phyloP scores from a whole-genome alignment of 495 filamentous ascomycete genomes.

The Emericellopsis terricola region DNA sequence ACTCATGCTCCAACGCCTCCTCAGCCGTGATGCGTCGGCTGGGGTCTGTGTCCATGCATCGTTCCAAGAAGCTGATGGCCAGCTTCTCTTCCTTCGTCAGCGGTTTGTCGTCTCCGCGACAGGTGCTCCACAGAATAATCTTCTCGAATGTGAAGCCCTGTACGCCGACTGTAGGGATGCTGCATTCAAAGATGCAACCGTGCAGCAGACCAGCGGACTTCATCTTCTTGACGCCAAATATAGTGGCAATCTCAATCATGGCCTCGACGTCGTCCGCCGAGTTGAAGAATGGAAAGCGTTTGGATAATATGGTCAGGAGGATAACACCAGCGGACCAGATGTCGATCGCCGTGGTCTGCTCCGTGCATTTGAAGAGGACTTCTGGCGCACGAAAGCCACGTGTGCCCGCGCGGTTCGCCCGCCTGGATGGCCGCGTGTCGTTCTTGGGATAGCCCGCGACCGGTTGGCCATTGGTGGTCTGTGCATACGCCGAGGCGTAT shows the following conservation, averaged over 20 bases:
- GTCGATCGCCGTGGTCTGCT: constrained; percentile 90
- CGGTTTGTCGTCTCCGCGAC: constrained; percentile 26
- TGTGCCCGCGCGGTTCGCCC: constrained; percentile 92
- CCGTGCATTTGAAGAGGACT: constrained; percentile 92
- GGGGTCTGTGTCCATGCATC: constrained; percentile 60
- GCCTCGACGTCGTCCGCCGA: constrained; percentile 91
- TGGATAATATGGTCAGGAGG: constrained; percentile 72
- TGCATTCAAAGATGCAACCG: constrained; percentile 73
- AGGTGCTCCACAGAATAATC: constrained; percentile 82
- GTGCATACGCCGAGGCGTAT: constrained; percentile 17
- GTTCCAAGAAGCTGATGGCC: constrained; percentile 45
- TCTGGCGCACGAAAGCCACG: constrained; percentile 91
- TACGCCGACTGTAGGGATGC: constrained; percentile 73
- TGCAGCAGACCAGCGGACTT: constrained; percentile 63
- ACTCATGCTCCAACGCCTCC: constrained; percentile 59
- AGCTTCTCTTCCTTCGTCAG: constrained; percentile 41
- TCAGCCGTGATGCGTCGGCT: constrained; percentile 49
- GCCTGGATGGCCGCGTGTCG: constrained; percentile 68
- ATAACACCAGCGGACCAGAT: constrained; percentile 96
- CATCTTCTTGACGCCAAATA: constrained; percentile 80
- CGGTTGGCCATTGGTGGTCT: constrained; percentile 21
- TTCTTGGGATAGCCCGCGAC: constrained; percentile 66
- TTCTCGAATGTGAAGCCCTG: constrained; percentile 76
- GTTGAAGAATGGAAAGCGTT: constrained; percentile 95
- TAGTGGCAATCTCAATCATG: constrained; percentile 89